These are phyloP conservation scores for Phytopythium chamaehyphon DNA, from an alignment of 352 stramenopile species.

Conservation along the genomic window DNA sequence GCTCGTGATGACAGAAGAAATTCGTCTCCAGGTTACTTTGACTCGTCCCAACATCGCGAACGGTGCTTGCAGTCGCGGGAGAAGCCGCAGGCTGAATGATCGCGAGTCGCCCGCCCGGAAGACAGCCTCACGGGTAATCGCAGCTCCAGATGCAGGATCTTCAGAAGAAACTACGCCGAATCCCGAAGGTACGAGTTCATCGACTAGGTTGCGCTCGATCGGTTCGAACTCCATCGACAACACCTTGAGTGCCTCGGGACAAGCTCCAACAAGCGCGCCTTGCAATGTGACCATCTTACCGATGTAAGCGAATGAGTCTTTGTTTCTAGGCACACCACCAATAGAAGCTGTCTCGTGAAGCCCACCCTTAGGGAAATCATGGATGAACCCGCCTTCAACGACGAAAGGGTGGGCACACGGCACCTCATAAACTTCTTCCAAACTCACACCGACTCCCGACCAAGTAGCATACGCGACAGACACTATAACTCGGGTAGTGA, in stretches of 20 bases:
- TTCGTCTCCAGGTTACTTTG: constrained; percentile 54
- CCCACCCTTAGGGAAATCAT: constrained; percentile 58
- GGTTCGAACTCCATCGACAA: constrained; percentile 54
- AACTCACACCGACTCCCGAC: constrained; percentile 48
- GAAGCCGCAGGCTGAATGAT: constrained; percentile 56
- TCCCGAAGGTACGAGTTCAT: constrained; percentile 32
- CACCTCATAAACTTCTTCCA: constrained; percentile 68
- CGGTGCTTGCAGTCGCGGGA: constrained; percentile 33
- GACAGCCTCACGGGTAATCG: constrained; percentile 21
- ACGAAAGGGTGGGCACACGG: constrained; percentile 57
- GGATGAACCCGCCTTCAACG: constrained; percentile 47
- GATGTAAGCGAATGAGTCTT: constrained; percentile 53
- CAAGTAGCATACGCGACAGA: constrained; percentile 68
- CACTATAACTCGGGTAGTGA: constrained; percentile 34
- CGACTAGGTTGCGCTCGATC: constrained; percentile 25
- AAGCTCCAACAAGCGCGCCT: constrained; percentile 45
- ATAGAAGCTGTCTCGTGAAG: constrained; percentile 12
- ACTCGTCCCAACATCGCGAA: constrained; percentile 55
- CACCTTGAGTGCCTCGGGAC: constrained; percentile 44
- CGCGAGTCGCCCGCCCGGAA: constrained; percentile 57
- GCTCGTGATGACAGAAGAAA: constrained; percentile 46
- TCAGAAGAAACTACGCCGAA: constrained; percentile 24
- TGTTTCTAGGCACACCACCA: constrained; percentile 3
- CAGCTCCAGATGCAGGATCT: neutral
- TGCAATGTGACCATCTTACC: constrained; percentile 62